Base-by-base conservation (phyloP, 2,329 filamentous ascomycete species). In the Dothideomycetes sp. region DNA sequence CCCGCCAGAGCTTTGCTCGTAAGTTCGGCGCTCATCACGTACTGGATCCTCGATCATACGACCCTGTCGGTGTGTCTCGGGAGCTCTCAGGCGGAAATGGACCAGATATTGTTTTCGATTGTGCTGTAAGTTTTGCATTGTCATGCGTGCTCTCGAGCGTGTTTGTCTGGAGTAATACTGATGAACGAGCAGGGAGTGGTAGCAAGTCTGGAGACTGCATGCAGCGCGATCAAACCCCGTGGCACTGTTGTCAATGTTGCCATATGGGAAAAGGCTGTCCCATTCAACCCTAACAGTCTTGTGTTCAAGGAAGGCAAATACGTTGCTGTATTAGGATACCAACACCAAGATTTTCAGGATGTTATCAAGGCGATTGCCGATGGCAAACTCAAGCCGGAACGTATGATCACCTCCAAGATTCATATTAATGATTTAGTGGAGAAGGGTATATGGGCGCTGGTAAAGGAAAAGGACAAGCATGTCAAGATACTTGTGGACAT, bases 181-280 rank as follows among this genome's bases (percentile, higher is more conserved):
- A 27, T 7, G n/a, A 7, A 27, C 12, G 12, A 7, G 7, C 22
- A 27, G 22, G 43, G 43, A n/a, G 30, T 45, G 9, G 36, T 34
- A 16, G 34, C 43, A n/a, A 42, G 40, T 14, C 36, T 46, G 18
- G 40, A 43, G 8, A 36, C 44, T n/a, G 44, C 41, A 15, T 40
- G 40, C 19, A 36, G 38, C 12, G 34, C 38, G n/a, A 44, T 44
- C 34, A 43, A 33, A 22, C 38, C 46, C 31, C 36, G 46, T 15
- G 46, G 46, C 14, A 48, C 46, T 5, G 43, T 48, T 4, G 45
- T 48, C 35, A 48, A 47, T 11, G 42, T 48, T 10, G 46, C 46
- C 4, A 48, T 48, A 11, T 45, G 45, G 29, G 46, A 48, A 18
- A 48, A 46, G 34, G 36, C 38, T 11, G 35, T 48, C 4, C 31